Base-by-base conservation (phyloP, 192 early-diverging fungal genomes). In the Coemansia sp. region DNA sequence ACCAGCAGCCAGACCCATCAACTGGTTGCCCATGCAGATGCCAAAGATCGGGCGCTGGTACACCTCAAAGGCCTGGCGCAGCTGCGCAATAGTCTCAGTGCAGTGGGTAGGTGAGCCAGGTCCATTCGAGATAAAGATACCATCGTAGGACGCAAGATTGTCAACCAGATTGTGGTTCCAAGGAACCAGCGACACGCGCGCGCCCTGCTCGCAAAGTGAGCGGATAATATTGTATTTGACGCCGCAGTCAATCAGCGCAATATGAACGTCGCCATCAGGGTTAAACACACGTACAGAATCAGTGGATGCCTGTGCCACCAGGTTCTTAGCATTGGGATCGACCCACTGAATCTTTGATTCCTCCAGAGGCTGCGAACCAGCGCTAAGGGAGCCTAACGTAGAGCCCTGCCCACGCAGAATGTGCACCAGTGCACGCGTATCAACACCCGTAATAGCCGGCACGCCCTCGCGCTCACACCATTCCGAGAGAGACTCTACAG, bases 1-100 rank as follows among this genome's bases (percentile, higher is more conserved):
- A 11, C 94, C 94, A 36, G 95, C 95, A 8, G 95, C 92, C 83
- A 95, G 84, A 51, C 93, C 95, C 67, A 97, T 85, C 21, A 97
- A 63, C 59, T 92, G 90, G 82, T 97, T 93, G 66, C 95, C 95
- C 94, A 97, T 95, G 82, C 95, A 97, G 75, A 97, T 97, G 61
- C 95, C 95, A 74, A 97, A 97, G 64, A 97, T 93, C 33, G 95
- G 95, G 59, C 87, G 88, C 29, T 86, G 81, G 57, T 85, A 82
- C 39, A 85, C 73, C 5, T 51, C 21, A 25, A 85, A 68, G 33
- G 91, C 84, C 0, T 78, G 81, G 30, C 87, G 85, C 51, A 97
- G 77, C 81, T 92, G 88, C 7, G 79, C 59, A 32, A 94, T 88
- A 17, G 92, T 91, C 59, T 85, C 82, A 36, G 73, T 81, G 71